These are phyloP conservation scores for Fusarium siculi DNA, from an alignment of 2,329 filamentous ascomycete species.

Conservation along the genomic window DNA sequence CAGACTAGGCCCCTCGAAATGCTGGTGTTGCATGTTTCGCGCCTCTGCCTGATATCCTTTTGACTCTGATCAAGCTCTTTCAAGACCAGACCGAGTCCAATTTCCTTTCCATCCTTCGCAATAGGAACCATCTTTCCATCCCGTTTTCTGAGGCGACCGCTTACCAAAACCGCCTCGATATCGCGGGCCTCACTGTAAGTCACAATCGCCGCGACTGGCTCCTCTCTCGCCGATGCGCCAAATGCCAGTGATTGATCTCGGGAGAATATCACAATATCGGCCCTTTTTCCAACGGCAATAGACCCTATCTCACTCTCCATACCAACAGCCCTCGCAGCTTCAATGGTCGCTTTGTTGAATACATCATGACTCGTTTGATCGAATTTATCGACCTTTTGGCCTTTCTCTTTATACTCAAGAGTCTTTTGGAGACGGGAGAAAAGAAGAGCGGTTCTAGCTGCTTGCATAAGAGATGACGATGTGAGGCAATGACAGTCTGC, in stretches of 20 bases:
- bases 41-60: background rate
- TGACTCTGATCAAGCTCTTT: background rate
- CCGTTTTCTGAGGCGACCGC: background rate
- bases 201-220: background rate
- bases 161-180: background rate
- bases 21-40: background rate
- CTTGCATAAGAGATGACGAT: background rate
- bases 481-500: background rate
- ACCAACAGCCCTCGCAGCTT: background rate
- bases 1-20: background rate
- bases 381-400: background rate
- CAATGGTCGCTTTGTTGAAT: background rate
- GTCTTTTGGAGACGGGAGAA: background rate
- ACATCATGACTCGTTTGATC: background rate
- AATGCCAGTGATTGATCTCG: background rate
- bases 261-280: background rate
- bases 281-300: background rate
- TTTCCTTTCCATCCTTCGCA: background rate
- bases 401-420: background rate
- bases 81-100: background rate
- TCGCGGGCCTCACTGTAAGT: background rate
- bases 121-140: background rate
- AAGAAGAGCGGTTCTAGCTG: fast-evolving
- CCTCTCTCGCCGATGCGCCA: background rate
- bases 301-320: background rate